Evolutionary conservation across 805 yeast genomes (phyloP).

Genomic region (Novakomyces olei): DNA sequence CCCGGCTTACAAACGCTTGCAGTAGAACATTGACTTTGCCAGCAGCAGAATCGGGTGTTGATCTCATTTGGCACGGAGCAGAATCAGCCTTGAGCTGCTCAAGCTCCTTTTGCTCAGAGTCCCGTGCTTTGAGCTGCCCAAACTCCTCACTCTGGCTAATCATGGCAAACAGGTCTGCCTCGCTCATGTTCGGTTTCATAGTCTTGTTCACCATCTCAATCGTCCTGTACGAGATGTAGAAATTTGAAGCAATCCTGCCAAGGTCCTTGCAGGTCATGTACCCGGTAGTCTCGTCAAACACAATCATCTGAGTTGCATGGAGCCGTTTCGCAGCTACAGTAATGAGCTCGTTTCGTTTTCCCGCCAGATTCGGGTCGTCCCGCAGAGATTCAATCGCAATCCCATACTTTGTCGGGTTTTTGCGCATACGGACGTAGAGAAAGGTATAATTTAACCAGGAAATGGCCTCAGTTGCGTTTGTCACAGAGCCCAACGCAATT

Average conservation of each 20-base stretch:
- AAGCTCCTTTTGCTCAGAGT: constrained; percentile 66
- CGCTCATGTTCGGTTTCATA: constrained; percentile 67
- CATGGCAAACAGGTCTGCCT: constrained; percentile 75
- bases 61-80: constrained; percentile 64
- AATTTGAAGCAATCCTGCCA: constrained; percentile 88
- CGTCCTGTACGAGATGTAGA: constrained; percentile 62
- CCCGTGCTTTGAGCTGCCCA: constrained; percentile 69
- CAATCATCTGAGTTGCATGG: constrained; percentile 81
- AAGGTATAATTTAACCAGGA: constrained; percentile 97
- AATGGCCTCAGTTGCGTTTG: constrained; percentile 82
- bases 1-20: constrained; percentile 70
- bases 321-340: constrained; percentile 58
- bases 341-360: constrained; percentile 53
- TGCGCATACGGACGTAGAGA: constrained; percentile 78
- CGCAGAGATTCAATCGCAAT: constrained; percentile 68
- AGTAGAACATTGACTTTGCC: constrained; percentile 73
- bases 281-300: constrained; percentile 66
- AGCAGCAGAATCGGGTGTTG: constrained; percentile 48
- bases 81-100: constrained; percentile 25
- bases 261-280: constrained; percentile 66
- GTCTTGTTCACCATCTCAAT: constrained; percentile 75
- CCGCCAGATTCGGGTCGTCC: constrained; percentile 60
- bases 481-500: constrained; percentile 83
- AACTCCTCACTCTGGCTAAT: constrained; percentile 85
- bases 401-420: constrained; percentile 83